These are phyloP conservation scores for Lasiodiplodia citricola DNA, from an alignment of 2,329 filamentous ascomycete genomes.

Conservation along the genomic window DNA sequence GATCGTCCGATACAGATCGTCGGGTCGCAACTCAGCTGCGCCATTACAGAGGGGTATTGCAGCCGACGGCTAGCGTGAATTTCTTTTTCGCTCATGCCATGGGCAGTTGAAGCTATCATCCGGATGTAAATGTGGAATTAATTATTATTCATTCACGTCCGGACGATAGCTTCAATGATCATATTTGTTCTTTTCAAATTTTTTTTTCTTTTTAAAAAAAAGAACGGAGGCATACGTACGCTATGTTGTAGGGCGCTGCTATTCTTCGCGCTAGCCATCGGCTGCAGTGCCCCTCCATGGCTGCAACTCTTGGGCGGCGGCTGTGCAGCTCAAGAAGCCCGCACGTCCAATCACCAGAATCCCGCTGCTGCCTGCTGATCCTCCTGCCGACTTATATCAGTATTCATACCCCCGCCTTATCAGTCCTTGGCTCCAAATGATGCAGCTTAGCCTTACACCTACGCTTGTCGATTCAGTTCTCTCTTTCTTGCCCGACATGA, in stretches of 20 bases:
- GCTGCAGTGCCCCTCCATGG: not conserved
- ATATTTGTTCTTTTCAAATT: too few species aligned
- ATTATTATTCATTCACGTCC: too few species aligned
- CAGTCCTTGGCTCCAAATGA: not conserved
- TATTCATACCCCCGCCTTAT: not conserved
- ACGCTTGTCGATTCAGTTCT: not conserved
- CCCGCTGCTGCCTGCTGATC: not conserved
- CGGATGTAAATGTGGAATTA: too few species aligned
- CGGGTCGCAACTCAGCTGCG: not conserved
- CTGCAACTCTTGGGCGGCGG: not conserved
- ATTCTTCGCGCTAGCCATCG: too few species aligned
- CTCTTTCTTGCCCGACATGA: not conserved
- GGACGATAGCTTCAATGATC: too few species aligned
- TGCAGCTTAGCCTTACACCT: not conserved
- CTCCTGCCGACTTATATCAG: not conserved
- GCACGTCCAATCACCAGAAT: not conserved
- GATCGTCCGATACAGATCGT: conserved; percentile 7
- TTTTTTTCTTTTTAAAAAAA: too few species aligned
- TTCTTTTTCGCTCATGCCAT: too few species aligned
- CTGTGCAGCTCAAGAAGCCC: not conserved
- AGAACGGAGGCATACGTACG: too few species aligned
- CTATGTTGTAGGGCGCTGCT: too few species aligned
- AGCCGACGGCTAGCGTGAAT: too few species aligned
- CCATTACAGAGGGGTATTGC: too few species aligned
- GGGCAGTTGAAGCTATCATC: too few species aligned